Evolutionary conservation across 2,329 filamentous ascomycete genomes (phyloP).

Genomic region (Rhinocladiella similis): DNA sequence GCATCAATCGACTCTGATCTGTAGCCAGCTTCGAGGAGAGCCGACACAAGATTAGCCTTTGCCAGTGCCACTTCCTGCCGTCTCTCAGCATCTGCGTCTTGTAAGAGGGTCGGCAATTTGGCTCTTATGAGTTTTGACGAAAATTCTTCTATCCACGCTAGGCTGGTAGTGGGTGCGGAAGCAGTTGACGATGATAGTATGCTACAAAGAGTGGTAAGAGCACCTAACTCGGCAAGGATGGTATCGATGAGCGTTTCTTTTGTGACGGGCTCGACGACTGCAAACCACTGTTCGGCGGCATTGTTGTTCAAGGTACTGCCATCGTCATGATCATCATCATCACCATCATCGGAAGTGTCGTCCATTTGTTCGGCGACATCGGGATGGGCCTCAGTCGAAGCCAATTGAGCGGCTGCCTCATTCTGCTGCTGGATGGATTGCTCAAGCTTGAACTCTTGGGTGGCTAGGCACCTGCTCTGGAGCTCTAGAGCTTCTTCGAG

Average conservation of each 20-base stretch:
- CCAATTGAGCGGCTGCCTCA: conserved; percentile 15
- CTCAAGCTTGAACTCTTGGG: conserved; percentile 53
- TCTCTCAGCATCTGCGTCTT: conserved; percentile 39
- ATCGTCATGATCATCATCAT: conserved; percentile 39
- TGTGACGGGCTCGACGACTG: conserved; percentile 66
- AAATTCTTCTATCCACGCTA: conserved; percentile 61
- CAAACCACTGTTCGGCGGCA: conserved; percentile 56
- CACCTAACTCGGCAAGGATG: conserved; percentile 62
- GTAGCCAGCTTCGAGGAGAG: conserved; percentile 59
- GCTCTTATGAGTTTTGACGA: conserved; percentile 54
- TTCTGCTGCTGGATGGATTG: conserved; percentile 44
- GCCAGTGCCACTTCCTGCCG: conserved; percentile 56
- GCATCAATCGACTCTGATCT: conserved; percentile 51
- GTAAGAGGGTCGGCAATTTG: conserved; percentile 56
- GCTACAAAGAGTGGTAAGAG: conserved; percentile 53
- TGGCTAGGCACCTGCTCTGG: conserved; percentile 56
- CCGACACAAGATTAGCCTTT: conserved; percentile 57
- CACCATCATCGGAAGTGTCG: conserved; percentile 25
- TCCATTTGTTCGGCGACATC: conserved; percentile 16
- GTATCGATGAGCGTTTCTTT: conserved; percentile 67
- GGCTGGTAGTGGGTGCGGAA: conserved; percentile 42
- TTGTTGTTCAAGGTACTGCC: conserved; percentile 27
- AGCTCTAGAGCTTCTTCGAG: conserved; percentile 63
- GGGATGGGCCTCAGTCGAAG: conserved; percentile 11
- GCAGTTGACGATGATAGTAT: conserved; percentile 38